A percentile compares a stretch with the other conserved stretches of the same genome.
Conservation (phyloP, 495 filamentous ascomycete species). For the Neurospora sp. region DNA sequence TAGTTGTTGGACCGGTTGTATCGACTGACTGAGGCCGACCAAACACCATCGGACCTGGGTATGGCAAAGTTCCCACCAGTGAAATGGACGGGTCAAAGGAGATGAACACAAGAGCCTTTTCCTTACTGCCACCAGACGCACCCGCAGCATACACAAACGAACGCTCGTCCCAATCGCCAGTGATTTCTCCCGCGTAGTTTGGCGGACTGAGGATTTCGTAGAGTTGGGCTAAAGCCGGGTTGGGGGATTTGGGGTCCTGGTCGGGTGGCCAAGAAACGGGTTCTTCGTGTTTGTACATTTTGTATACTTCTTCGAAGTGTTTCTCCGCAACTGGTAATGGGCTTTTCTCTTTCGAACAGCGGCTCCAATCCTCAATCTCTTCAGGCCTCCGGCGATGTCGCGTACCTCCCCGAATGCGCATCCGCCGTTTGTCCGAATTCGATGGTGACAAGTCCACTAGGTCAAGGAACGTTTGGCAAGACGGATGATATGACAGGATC, state of each 20-base stretch:
- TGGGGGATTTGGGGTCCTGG: slow-evolving; percentile 20
- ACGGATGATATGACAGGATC: slow-evolving; percentile 49
- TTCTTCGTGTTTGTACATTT: slow-evolving; percentile 37
- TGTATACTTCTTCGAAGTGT: slow-evolving; percentile 18
- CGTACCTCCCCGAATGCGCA: slow-evolving; percentile 21
- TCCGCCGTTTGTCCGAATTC: slow-evolving; percentile 23
- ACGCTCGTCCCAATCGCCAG: slow-evolving; percentile 51
- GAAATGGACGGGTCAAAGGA: slow-evolving; percentile 49
- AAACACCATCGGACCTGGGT: slow-evolving; percentile 3
- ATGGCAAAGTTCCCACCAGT: slow-evolving; percentile 12
- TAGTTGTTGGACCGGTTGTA: neutral
- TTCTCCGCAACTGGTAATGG: neutral
- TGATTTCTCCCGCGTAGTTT: slow-evolving; percentile 34
- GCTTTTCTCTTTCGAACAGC: neutral
- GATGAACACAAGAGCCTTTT: slow-evolving; percentile 44
- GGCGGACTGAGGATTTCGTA: slow-evolving; percentile 49
- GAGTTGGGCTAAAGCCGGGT: slow-evolving; percentile 33
- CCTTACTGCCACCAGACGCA: slow-evolving; percentile 24
- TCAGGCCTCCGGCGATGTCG: slow-evolving; percentile 43
- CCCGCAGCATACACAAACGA: slow-evolving; percentile 47
- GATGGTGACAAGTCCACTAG: slow-evolving; percentile 44
- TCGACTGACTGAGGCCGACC: neutral
- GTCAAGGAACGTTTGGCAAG: slow-evolving; percentile 53
- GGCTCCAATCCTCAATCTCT: slow-evolving; percentile 27
- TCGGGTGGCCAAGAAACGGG: slow-evolving; percentile 53